A percentile compares a stretch with the other conserved stretches of the same genome.
These are phyloP conservation scores for Ophiostoma angusticollis DNA, from an alignment of 2,329 filamentous ascomycete genomes.

Conservation along the genomic window DNA sequence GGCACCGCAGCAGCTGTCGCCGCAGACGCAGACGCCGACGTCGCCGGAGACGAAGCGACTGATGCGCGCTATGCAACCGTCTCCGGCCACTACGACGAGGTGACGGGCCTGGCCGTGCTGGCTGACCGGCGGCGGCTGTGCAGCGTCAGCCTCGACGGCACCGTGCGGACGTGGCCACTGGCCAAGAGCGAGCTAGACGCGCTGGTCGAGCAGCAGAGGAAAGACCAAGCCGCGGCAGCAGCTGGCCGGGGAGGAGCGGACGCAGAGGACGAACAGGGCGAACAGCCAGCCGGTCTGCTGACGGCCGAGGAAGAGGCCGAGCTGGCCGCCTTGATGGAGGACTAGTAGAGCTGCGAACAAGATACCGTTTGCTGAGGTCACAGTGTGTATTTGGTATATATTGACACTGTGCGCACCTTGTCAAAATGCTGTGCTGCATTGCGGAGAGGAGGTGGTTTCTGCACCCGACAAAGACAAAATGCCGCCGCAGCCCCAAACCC, in stretches of 20 bases:
- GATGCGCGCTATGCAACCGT: conserved; percentile 55
- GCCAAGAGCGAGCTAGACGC: conserved; percentile 43
- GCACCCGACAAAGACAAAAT: background rate
- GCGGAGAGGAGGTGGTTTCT: too few species aligned
- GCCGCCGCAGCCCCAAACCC: background rate
- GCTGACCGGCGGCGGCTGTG: conserved; percentile 43
- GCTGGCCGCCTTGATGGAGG: conserved; percentile 79
- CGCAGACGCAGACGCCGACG: conserved; percentile 77
- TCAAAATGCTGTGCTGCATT: background rate
- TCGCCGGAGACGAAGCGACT: conserved; percentile 67
- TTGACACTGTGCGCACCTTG: background rate
- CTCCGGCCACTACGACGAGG: conserved; percentile 82
- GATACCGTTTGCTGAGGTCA: background rate
- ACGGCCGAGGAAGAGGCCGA: conserved; percentile 86
- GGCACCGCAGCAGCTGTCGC: too few species aligned
- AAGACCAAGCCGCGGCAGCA: conserved; percentile 30
- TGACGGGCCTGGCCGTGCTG: conserved; percentile 65
- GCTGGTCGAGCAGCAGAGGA: conserved; percentile 33
- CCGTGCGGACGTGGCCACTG: conserved; percentile 73
- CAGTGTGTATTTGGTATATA: background rate
- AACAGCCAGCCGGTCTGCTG: conserved; percentile 42
- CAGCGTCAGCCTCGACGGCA: conserved; percentile 83
- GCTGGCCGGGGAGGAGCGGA: conserved; percentile 33
- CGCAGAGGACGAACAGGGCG: conserved; percentile 48
- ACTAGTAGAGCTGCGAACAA: conserved; percentile 30